Conservation (phyloP, 2,329 filamentous ascomycete genomes). For the Aspergillus hiratsukae region DNA sequence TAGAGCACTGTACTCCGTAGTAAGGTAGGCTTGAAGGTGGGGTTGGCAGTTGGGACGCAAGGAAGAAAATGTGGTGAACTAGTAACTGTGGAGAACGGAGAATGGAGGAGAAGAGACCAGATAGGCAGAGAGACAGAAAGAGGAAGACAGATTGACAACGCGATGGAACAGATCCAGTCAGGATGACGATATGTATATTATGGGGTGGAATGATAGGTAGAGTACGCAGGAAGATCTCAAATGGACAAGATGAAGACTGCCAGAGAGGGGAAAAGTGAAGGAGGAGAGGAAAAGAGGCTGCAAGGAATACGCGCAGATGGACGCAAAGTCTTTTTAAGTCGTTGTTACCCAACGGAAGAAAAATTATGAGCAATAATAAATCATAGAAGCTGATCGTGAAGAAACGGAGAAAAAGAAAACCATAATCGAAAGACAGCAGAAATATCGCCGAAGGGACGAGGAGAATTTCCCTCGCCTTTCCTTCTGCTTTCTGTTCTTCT, state of each 20-base stretch:
- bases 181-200: neutral
- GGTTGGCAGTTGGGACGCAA: neutral
- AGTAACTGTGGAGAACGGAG: neutral
- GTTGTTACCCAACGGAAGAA: constrained; percentile 8
- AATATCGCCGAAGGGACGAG: neutral
- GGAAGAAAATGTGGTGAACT: neutral
- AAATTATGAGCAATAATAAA: neutral
- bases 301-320: constrained; percentile 11
- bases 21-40: neutral
- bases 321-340: constrained; percentile 8
- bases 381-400: constrained; percentile 3
- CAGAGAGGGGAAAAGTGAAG: neutral
- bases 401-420: constrained; percentile 3
- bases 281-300: neutral
- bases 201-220: neutral
- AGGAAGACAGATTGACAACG: neutral
- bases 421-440: neutral
- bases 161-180: neutral
- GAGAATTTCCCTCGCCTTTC: neutral
- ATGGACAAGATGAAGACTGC: neutral
- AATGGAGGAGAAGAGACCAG: neutral
- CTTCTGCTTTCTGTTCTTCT: neutral
- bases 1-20: neutral
- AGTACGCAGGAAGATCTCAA: neutral
- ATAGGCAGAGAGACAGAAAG: neutral